Percentiles rank a stretch among this genome's conserved stretches.
phyloP scores from a whole-genome alignment of 2,329 filamentous ascomycete species.

The Venturia nashicola region DNA sequence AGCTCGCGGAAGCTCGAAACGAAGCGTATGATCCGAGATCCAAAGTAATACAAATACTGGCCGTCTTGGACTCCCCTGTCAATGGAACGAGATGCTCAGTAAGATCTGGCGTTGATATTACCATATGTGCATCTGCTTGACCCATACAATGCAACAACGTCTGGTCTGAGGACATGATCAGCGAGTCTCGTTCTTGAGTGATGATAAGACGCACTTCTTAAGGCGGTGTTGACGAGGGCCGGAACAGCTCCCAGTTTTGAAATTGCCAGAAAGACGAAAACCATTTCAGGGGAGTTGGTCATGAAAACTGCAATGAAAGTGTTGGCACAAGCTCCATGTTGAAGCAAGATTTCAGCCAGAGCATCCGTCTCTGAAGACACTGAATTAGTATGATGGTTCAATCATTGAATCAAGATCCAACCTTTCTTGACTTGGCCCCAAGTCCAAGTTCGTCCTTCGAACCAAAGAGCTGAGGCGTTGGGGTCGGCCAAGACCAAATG shows the following conservation, averaged over 20 bases:
- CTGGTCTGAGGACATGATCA: neutral
- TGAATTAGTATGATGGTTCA: neutral
- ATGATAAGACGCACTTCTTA: slow-evolving; percentile 25
- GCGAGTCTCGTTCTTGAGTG: neutral
- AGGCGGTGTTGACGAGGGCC: slow-evolving; percentile 34
- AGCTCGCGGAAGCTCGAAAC: neutral
- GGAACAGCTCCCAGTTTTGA: slow-evolving; percentile 33
- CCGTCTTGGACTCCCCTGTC: neutral
- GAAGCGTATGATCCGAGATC: slow-evolving; percentile 4
- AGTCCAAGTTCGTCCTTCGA: slow-evolving; percentile 36
- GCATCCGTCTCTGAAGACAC: slow-evolving; percentile 27
- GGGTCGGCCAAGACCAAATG: slow-evolving; percentile 15
- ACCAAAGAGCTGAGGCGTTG: slow-evolving; percentile 31
- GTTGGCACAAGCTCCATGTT: slow-evolving; percentile 23
- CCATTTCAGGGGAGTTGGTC: slow-evolving; percentile 38
- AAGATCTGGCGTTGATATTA: slow-evolving; percentile 8
- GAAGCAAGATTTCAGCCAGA: slow-evolving; percentile 30
- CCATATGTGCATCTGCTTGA: neutral
- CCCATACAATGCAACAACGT: slow-evolving; percentile 8
- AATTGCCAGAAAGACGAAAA: slow-evolving; percentile 31
- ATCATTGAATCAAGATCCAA: slow-evolving; percentile 15
- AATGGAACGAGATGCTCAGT: slow-evolving; percentile 3
- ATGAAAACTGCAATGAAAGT: slow-evolving; percentile 36
- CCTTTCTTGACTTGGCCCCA: slow-evolving; percentile 32
- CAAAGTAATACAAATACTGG: slow-evolving; percentile 2